Percentiles rank a stretch among this genome's conserved stretches.
These are phyloP conservation scores for Capniomyces stellatus DNA, from an alignment of 371 early-diverging fungal genomes.

Conservation along the genomic window DNA sequence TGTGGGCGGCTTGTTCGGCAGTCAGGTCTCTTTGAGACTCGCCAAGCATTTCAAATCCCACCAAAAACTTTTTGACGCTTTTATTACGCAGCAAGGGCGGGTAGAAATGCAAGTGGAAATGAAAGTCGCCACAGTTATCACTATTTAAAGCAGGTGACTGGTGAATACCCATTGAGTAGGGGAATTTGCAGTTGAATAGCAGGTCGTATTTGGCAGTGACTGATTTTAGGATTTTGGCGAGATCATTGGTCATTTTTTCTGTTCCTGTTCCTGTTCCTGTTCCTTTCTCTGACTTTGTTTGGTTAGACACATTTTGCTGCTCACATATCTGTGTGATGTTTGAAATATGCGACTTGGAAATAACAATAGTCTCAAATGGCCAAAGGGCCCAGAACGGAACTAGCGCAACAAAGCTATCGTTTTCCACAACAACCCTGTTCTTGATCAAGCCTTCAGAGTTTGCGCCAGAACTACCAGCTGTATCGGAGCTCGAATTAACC, in stretches of 20 bases:
- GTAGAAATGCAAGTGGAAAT: conserved; percentile 87
- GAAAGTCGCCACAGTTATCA: conserved; percentile 29
- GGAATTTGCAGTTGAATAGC: conserved; percentile 76
- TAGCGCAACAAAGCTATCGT: conserved; percentile 54
- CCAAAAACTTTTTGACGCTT: conserved; percentile 82
- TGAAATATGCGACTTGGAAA: conserved; percentile 46
- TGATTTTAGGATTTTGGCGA: conserved; percentile 53
- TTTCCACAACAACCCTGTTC: conserved; percentile 60
- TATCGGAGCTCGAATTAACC: background rate
- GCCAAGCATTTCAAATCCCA: conserved; percentile 89
- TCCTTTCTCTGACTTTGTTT: background rate
- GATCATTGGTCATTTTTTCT: conserved; percentile 27
- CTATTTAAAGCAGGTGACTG: conserved; percentile 42
- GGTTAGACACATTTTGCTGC: no score
- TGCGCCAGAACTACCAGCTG: background rate
- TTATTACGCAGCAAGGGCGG: conserved; percentile 79
- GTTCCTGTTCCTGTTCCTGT: conserved; percentile 29
- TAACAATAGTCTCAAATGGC: conserved; percentile 84
- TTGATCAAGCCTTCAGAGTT: conserved; percentile 6
- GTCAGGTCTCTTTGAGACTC: conserved; percentile 89
- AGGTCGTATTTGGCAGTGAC: conserved; percentile 79
- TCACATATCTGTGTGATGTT: conserved; percentile 5
- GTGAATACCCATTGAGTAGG: conserved; percentile 90
- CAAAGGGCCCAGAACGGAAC: conserved; percentile 93
- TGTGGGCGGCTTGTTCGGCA: conserved; percentile 68